phyloP scores from a whole-genome alignment of 495 filamentous ascomycete genomes.

The Sabuloglossum arenarium region DNA sequence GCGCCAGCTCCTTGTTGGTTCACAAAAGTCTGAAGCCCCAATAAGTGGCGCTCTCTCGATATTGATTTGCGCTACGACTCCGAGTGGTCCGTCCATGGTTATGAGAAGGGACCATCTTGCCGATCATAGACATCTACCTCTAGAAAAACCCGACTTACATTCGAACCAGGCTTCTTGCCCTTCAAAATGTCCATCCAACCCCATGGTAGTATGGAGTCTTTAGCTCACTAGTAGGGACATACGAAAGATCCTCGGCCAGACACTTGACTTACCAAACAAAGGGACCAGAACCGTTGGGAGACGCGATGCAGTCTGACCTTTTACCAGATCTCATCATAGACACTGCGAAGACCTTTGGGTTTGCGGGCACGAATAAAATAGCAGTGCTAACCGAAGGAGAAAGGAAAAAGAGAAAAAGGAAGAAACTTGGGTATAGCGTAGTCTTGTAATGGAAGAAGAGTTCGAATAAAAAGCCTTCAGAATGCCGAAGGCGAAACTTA shows the following conservation, averaged over 20 bases:
- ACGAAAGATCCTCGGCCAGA: not conserved
- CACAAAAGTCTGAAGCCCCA: conserved; percentile 13
- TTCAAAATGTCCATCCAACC: not conserved
- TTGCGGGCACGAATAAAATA: not conserved
- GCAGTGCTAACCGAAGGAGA: conserved; percentile 3
- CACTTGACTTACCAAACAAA: not conserved
- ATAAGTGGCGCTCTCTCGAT: conserved; percentile 9
- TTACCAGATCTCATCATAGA: conserved; percentile 44
- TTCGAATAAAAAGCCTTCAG: not conserved
- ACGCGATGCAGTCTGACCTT: conserved; percentile 32
- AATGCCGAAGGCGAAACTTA: not conserved
- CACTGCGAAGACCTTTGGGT: not conserved
- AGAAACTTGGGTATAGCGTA: not conserved
- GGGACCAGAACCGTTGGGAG: conserved; percentile 13
- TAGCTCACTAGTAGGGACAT: not conserved
- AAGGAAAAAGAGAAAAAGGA: not conserved
- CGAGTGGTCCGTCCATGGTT: conserved; percentile 4
- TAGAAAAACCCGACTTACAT: not conserved
- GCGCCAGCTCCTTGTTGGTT: conserved; percentile 7
- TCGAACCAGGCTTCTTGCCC: not conserved
- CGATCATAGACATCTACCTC: conserved; percentile 1
- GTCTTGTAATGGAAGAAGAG: not conserved
- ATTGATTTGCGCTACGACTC: conserved; percentile 10
- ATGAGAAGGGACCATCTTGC: not conserved
- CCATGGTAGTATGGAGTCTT: not conserved